These are phyloP conservation scores for Peziza echinospora DNA, from an alignment of 495 filamentous ascomycete genomes.

Conservation along the genomic window DNA sequence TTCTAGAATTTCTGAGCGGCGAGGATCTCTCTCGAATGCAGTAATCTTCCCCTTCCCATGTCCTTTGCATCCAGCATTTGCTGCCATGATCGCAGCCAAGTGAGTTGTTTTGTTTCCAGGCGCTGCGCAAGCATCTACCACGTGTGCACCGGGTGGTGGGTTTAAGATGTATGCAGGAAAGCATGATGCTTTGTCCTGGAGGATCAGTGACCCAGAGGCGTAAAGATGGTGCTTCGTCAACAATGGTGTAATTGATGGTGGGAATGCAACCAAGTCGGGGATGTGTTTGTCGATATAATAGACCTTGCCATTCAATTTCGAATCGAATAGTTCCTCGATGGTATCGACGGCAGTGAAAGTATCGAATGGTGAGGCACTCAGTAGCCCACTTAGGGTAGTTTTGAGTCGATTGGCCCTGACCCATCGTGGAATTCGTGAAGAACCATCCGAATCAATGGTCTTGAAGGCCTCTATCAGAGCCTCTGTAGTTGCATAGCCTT, in stretches of 20 bases:
- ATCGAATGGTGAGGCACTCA: constrained; percentile 4
- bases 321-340: constrained; percentile 15
- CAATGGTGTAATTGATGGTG: constrained; percentile 34
- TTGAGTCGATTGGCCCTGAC: constrained; percentile 66
- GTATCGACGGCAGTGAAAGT: not conserved
- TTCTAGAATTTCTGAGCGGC: constrained; percentile 45
- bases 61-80: not conserved
- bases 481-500: constrained; percentile 41
- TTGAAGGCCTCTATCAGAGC: constrained; percentile 28
- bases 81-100: constrained; percentile 33
- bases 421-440: constrained; percentile 49
- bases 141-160: constrained; percentile 30
- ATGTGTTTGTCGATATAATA: constrained; percentile 52
- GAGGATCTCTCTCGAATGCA: constrained; percentile 48
- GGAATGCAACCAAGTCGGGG: constrained; percentile 60
- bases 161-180: constrained; percentile 77
- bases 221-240: constrained; percentile 51
- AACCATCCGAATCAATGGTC: not conserved
- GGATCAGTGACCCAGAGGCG: constrained; percentile 49
- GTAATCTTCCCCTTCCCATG: constrained; percentile 26
- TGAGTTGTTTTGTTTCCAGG: constrained; percentile 97
- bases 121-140: constrained; percentile 54
- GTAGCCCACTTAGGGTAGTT: constrained; percentile 42
- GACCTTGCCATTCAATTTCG: constrained; percentile 6
- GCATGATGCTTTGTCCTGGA: constrained; percentile 94